A percentile compares a stretch with the other conserved stretches of the same genome.
These are phyloP conservation scores for Aphanomyces astaci DNA, from an alignment of 352 stramenopile genomes.

Conservation along the genomic window DNA sequence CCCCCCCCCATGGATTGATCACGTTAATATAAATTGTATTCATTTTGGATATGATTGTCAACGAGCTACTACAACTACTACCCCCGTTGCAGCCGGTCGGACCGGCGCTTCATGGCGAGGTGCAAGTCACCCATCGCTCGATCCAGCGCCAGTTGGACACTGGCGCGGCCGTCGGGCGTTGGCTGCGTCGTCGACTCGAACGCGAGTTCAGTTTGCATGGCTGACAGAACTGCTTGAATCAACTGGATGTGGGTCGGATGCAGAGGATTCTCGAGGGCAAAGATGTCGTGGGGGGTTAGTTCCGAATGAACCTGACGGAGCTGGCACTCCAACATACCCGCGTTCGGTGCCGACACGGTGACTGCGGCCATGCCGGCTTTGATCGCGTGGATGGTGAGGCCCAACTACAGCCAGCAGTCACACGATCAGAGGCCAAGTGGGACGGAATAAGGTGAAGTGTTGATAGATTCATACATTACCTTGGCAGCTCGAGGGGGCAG, in stretches of 20 bases:
- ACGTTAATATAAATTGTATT: no score
- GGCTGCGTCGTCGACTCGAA: background rate
- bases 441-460: no score
- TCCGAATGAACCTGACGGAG: no score
- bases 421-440: no score
- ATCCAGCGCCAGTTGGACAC: background rate
- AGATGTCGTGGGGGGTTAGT: slow-evolving; percentile 10
- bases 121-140: background rate
- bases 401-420: no score
- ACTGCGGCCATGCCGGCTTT: background rate
- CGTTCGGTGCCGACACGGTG: background rate
- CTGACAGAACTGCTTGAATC: background rate
- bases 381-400: background rate
- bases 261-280: background rate
- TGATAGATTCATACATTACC: no score
- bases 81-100: no score
- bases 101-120: background rate
- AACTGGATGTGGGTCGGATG: background rate
- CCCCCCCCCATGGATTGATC: no score
- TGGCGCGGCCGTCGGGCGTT: background rate
- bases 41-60: no score
- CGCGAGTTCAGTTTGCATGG: background rate
- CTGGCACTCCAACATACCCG: background rate
- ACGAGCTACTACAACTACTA: no score
- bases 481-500: background rate